Percentiles rank a stretch among this genome's conserved stretches.
Evolutionary conservation across 192 early-diverging fungal species (phyloP).

Genomic region (Linderina pennispora): DNA sequence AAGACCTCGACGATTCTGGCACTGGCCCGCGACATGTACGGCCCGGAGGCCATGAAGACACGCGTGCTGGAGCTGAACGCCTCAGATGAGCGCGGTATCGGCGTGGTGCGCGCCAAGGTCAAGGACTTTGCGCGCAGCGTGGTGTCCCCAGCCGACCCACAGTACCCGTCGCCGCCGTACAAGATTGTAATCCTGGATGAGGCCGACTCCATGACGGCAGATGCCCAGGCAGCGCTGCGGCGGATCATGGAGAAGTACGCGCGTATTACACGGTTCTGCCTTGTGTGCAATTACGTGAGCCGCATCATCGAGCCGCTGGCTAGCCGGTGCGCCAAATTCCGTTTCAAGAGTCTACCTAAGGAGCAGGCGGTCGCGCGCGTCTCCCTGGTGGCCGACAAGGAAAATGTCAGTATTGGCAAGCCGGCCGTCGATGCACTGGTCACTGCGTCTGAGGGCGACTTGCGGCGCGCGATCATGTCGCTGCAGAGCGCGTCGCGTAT

Average conservation of each 20-base stretch:
- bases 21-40: constrained; percentile 57
- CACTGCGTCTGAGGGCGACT: constrained; percentile 76
- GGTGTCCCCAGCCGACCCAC: constrained; percentile 41
- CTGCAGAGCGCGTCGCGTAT: constrained; percentile 78
- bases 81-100: constrained; percentile 96
- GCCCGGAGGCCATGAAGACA: constrained; percentile 67
- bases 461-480: constrained; percentile 87
- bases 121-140: constrained; percentile 86
- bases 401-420: constrained; percentile 49
- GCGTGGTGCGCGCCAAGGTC: constrained; percentile 85
- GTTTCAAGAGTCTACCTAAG: constrained; percentile 78
- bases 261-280: constrained; percentile 85
- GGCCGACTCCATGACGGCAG: constrained; percentile 93
- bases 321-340: constrained; percentile 92
- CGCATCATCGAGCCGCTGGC: constrained; percentile 92
- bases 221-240: constrained; percentile 89
- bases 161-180: constrained; percentile 71
- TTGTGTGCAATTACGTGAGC: constrained; percentile 58
- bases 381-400: constrained; percentile 56
- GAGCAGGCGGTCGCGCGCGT: constrained; percentile 57
- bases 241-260: constrained; percentile 95
- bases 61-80: constrained; percentile 94
- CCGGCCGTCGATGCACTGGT: constrained; percentile 59
- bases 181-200: constrained; percentile 97
- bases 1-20: constrained; percentile 96